Conservation (phyloP, 768 basidiomycete genomes). For the Tylopilus subfusipes region DNA sequence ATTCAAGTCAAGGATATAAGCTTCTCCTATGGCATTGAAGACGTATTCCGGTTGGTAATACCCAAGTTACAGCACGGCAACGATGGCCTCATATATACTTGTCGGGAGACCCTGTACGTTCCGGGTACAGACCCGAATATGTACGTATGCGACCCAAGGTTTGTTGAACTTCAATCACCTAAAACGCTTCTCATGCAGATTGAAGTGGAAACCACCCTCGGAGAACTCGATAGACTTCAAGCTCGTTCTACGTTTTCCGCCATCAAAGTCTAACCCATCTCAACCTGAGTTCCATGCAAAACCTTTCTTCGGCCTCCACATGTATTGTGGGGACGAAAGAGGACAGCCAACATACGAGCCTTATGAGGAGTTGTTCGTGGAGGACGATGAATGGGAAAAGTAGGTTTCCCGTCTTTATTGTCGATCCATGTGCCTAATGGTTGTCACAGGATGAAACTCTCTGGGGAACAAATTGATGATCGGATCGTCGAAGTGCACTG, state of each 20-base stretch:
- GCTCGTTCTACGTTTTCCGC: conserved; percentile 90
- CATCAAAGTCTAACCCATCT: conserved; percentile 44
- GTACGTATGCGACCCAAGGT: conserved; percentile 69
- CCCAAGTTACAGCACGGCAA: conserved; percentile 86
- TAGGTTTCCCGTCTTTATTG: conserved; percentile 38
- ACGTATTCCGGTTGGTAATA: conserved; percentile 81
- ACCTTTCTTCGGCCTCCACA: conserved; percentile 79
- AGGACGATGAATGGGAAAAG: conserved; percentile 92
- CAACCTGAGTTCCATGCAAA: conserved; percentile 81
- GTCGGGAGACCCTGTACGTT: conserved; percentile 76
- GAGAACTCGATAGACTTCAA: conserved; percentile 99
- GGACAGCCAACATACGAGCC: conserved; percentile 64
- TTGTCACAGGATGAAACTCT: conserved; percentile 69
- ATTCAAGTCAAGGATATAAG: conserved; percentile 86
- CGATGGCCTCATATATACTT: conserved; percentile 96
- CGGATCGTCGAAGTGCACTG: conserved; percentile 93
- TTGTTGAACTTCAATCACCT: neutral
- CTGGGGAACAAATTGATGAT: conserved; percentile 88
- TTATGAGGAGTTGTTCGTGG: conserved; percentile 82
- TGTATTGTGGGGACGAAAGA: conserved; percentile 71
- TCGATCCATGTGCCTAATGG: conserved; percentile 2
- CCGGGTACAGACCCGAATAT: conserved; percentile 85
- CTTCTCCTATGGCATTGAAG: conserved; percentile 81
- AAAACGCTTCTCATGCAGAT: conserved; percentile 40
- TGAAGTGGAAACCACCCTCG: conserved; percentile 99